phyloP scores from a whole-genome alignment of 345 rosid genomes.

The Ailanthus altissimus region DNA sequence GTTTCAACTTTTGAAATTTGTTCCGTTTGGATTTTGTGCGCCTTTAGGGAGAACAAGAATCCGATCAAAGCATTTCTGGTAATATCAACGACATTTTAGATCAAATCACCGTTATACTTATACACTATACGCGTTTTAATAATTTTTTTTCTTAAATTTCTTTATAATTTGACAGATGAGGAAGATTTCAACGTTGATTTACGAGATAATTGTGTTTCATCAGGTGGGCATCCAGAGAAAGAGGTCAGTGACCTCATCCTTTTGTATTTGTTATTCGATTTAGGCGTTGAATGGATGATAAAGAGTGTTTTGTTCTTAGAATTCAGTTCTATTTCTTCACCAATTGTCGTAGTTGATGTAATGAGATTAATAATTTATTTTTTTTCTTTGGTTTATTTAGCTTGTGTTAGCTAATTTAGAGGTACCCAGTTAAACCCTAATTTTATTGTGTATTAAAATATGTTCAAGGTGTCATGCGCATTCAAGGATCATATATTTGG shows the following conservation, averaged over 20 bases:
- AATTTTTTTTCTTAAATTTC: background rate
- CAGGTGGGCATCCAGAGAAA: conserved; percentile 36
- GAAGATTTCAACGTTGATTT: conserved; percentile 48
- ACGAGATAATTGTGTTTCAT: conserved; percentile 37
- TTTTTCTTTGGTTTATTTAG: no score
- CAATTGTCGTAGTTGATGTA: background rate
- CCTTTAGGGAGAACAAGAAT: conserved; percentile 49
- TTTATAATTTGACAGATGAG: conserved; percentile 43
- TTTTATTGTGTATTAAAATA: no score
- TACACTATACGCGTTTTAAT: background rate
- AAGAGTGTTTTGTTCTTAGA: background rate
- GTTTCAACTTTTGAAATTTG: background rate
- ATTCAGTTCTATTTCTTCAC: background rate
- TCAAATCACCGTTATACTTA: background rate
- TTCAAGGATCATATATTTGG: background rate
- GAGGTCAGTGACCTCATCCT: conserved; percentile 32
- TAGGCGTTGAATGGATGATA: background rate
- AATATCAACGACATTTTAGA: conserved; percentile 17
- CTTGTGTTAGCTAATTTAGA: no score
- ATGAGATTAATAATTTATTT: background rate
- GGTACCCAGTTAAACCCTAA: conserved; percentile 26
- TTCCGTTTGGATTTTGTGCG: background rate
- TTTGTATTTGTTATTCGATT: background rate
- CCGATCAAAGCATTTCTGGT: conserved; percentile 81
- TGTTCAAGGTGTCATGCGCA: background rate